Evolutionary conservation across 192 early-diverging fungal species (phyloP).

Genomic region (Coemansia sp.): DNA sequence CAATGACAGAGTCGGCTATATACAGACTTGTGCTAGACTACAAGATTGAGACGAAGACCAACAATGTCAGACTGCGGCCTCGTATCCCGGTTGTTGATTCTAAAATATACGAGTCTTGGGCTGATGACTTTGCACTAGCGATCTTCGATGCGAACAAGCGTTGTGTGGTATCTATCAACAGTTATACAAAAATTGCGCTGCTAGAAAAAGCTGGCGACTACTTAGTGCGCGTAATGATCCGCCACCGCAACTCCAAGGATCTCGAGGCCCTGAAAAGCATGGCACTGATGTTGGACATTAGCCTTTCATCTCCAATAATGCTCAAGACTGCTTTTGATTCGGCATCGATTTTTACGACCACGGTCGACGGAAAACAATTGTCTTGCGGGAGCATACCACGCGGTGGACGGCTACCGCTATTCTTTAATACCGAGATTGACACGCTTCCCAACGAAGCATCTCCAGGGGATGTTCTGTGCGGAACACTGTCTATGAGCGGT

Average conservation of each 20-base stretch:
- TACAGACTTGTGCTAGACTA: constrained; percentile 79
- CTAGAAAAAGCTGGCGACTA: constrained; percentile 81
- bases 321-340: constrained; percentile 17
- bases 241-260: constrained; percentile 62
- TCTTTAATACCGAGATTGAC: constrained; percentile 27
- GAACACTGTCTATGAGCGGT: constrained; percentile 60
- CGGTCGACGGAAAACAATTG: constrained; percentile 56
- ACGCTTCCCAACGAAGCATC: constrained; percentile 65
- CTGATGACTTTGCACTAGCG: constrained; percentile 63
- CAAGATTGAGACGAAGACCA: constrained; percentile 60
- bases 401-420: constrained; percentile 50
- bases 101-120: constrained; percentile 75
- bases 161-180: constrained; percentile 65
- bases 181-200: constrained; percentile 69
- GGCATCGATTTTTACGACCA: constrained; percentile 57
- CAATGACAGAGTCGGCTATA: constrained; percentile 65
- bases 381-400: constrained; percentile 61
- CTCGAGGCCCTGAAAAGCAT: constrained; percentile 74
- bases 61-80: constrained; percentile 43
- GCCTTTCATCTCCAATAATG: constrained; percentile 57
- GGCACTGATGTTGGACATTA: constrained; percentile 65
- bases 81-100: constrained; percentile 56
- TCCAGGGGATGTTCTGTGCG: constrained; percentile 77
- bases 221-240: constrained; percentile 75
- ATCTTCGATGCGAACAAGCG: constrained; percentile 84